Conservation (phyloP, 2,329 filamentous ascomycete species). For the Venturia effusa region DNA sequence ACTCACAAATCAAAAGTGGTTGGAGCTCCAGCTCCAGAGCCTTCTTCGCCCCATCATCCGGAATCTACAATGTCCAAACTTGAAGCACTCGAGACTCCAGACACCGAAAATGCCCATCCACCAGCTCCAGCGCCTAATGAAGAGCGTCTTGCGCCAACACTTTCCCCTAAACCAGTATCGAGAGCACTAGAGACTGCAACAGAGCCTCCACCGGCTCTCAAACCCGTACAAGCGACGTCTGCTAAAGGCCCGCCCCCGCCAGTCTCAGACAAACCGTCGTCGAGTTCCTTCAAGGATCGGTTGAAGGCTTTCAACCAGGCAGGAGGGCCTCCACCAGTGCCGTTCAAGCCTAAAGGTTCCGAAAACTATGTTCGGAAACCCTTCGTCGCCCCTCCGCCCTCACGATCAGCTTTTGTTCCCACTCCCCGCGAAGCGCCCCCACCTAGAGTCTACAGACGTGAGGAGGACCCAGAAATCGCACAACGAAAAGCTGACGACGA, state of each 20-base stretch:
- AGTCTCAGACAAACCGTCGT: slow-evolving; percentile 53
- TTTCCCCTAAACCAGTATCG: slow-evolving; percentile 17
- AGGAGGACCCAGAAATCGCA: slow-evolving; percentile 64
- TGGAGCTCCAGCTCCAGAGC: slow-evolving; percentile 13
- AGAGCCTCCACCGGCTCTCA: slow-evolving; percentile 20
- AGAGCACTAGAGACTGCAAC: slow-evolving; percentile 16
- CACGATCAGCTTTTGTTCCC: slow-evolving; percentile 81
- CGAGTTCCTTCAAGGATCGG: slow-evolving; percentile 83
- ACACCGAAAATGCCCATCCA: slow-evolving; percentile 15
- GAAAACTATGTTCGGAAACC: slow-evolving; percentile 86
- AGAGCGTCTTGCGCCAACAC: slow-evolving; percentile 13
- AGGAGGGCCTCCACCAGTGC: slow-evolving; percentile 73
- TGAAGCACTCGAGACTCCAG: not conserved
- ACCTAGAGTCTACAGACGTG: slow-evolving; percentile 69
- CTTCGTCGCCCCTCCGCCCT: slow-evolving; percentile 90
- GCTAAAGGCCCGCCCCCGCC: slow-evolving; percentile 41
- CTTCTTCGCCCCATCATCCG: not conserved
- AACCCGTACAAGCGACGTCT: slow-evolving; percentile 20
- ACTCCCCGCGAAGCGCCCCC: slow-evolving; percentile 55
- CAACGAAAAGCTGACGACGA: slow-evolving; percentile 55
- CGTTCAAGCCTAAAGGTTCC: slow-evolving; percentile 66
- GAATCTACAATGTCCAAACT: not conserved
- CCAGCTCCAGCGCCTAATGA: slow-evolving; percentile 18
- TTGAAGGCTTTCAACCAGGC: slow-evolving; percentile 96
- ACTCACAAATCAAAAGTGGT: slow-evolving; percentile 51